Conservation (phyloP, 306 rosid species). For the Hippophae tibetana region DNA sequence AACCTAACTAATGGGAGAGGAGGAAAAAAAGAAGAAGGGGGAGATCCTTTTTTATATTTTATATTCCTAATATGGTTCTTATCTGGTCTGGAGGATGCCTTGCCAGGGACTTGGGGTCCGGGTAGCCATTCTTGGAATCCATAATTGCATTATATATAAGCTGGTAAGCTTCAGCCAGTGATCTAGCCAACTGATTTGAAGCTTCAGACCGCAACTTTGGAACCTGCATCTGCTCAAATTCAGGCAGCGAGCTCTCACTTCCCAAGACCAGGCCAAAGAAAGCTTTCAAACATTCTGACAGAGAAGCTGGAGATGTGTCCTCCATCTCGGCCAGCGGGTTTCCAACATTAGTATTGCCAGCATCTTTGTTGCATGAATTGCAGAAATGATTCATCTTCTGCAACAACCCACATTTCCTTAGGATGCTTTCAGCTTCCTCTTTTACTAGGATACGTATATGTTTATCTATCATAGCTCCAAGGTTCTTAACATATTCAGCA, state of each 20-base stretch:
- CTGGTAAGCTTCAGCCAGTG: conserved; percentile 71
- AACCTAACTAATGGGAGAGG: conserved; percentile 5
- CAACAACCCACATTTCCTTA: conserved; percentile 63
- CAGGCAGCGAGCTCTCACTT: conserved; percentile 74
- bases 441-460: conserved; percentile 63
- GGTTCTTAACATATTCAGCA: conserved; percentile 61
- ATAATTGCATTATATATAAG: conserved; percentile 64
- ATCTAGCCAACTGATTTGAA: conserved; percentile 63
- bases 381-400: conserved; percentile 59
- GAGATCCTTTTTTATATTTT: no score
- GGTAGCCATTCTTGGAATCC: conserved; percentile 83
- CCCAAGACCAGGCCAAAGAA: conserved; percentile 85
- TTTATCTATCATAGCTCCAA: conserved; percentile 61
- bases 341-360: conserved; percentile 22
- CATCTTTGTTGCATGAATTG: conserved; percentile 29
- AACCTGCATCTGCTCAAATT: conserved; percentile 92
- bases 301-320: conserved; percentile 52
- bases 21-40: conserved; percentile 5
- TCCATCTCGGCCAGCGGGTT: conserved; percentile 67
- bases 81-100: conserved; percentile 99
- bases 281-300: conserved; percentile 66
- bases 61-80: conserved; percentile 85
- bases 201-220: conserved; percentile 90
- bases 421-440: conserved; percentile 64
- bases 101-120: conserved; percentile 79